A percentile compares a stretch with the other conserved stretches of the same genome.
Evolutionary conservation across 192 early-diverging fungal species (phyloP).

Genomic region (Nowakowskiella sp.): DNA sequence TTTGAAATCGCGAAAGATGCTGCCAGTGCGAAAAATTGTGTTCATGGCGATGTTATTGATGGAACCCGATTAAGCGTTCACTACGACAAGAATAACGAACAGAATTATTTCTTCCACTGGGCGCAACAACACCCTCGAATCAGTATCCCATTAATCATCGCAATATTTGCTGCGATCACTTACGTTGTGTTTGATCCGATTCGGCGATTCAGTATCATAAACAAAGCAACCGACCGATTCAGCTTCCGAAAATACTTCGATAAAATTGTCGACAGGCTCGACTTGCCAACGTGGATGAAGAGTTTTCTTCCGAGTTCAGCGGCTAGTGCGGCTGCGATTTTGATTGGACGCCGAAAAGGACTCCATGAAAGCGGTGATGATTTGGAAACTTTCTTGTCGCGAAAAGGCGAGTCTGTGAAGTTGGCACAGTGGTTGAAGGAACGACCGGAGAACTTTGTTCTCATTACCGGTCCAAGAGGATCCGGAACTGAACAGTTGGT

Average conservation of each 20-base stretch:
- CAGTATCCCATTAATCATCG: conserved; percentile 68
- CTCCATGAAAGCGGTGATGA: conserved; percentile 2
- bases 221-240: conserved; percentile 76
- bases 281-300: too few relatives aligned
- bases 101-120: conserved; percentile 51
- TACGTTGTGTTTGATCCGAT: conserved; percentile 89
- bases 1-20: conserved; percentile 71
- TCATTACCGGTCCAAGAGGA: conserved; percentile 79
- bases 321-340: neutral
- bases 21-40: conserved; percentile 87
- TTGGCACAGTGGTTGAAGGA: conserved; percentile 51
- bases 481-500: conserved; percentile 73
- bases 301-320: too few relatives aligned
- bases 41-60: conserved; percentile 71
- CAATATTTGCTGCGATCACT: conserved; percentile 62
- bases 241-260: conserved; percentile 52
- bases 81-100: conserved; percentile 36
- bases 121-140: conserved; percentile 66
- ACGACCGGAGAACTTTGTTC: conserved; percentile 65
- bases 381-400: conserved; percentile 55
- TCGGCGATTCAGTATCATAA: conserved; percentile 79
- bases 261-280: conserved; percentile 10
- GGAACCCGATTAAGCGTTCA: conserved; percentile 44
- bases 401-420: conserved; percentile 46
- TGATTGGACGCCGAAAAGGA: neutral